Conservation (phyloP, 75 land plant genomes). For the Cryptomeria japonica region DNA sequence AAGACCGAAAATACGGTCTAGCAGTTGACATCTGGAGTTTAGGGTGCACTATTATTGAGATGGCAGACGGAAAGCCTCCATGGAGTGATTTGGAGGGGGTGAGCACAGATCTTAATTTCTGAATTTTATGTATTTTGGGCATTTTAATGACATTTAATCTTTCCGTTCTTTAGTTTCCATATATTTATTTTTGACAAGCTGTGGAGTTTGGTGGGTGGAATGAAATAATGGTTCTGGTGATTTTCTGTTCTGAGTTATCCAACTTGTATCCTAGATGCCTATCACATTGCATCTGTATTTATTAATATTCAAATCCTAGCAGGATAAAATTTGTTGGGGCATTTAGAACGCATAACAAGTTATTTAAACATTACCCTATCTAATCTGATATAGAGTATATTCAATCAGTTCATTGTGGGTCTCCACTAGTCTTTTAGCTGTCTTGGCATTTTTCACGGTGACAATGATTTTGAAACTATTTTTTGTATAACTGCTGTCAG, state of each 20-base stretch:
- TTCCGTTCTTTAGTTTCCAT: not conserved
- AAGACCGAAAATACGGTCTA: constrained; percentile 32
- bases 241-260: not conserved
- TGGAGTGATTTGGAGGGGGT: constrained; percentile 22
- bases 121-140: not conserved
- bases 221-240: not conserved
- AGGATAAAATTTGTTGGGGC: not conserved
- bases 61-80: constrained; percentile 30
- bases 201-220: not conserved
- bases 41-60: constrained; percentile 31
- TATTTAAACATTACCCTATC: not conserved
- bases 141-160: constrained; percentile 2
- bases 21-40: constrained; percentile 33
- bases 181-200: not conserved
- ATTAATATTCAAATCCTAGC: not conserved
- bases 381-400: not conserved
- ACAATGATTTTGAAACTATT: not conserved
- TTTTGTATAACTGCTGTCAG: not conserved
- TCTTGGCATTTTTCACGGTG: not conserved
- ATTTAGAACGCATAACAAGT: not conserved
- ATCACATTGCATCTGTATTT: not conserved
- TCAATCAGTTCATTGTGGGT: not conserved
- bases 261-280: not conserved
- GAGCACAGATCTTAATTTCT: not conserved
- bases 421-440: not conserved